phyloP scores from a whole-genome alignment of 2,329 filamentous ascomycete species.

The Fusarium sp. region DNA sequence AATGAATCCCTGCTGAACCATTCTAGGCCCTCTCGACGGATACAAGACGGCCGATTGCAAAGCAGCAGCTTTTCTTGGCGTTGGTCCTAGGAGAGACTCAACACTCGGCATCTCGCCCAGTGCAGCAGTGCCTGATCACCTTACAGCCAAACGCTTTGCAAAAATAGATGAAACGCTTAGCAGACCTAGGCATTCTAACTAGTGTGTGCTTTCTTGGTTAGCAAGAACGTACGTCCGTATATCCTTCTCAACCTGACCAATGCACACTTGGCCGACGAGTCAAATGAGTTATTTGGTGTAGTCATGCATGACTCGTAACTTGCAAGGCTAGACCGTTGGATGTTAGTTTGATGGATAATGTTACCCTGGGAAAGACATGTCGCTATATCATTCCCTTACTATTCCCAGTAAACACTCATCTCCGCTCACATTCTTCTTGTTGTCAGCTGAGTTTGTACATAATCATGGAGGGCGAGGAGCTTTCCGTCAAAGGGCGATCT shows the following conservation, averaged over 20 bases:
- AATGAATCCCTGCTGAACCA: not conserved
- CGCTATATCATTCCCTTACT: slow-evolving; percentile 17
- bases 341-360: not conserved
- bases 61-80: not conserved
- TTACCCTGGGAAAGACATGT: slow-evolving; percentile 3
- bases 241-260: too few species aligned
- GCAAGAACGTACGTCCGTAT: too few species aligned
- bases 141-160: too few species aligned
- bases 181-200: too few species aligned
- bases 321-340: not conserved
- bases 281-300: slow-evolving; percentile 1
- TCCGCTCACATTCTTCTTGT: slow-evolving; percentile 12
- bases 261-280: slow-evolving; percentile 1
- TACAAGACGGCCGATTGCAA: not conserved
- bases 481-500: slow-evolving; percentile 15
- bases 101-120: too few species aligned
- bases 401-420: slow-evolving; percentile 21
- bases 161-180: too few species aligned
- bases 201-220: too few species aligned
- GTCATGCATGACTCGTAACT: slow-evolving; percentile 13
- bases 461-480: slow-evolving; percentile 17
- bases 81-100: not conserved
- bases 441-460: not conserved
- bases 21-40: not conserved
- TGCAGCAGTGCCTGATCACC: too few species aligned